Percentiles rank a stretch among this genome's conserved stretches.
phyloP scores from a whole-genome alignment of 2,329 filamentous ascomycete species.

The Penicillium sp. region DNA sequence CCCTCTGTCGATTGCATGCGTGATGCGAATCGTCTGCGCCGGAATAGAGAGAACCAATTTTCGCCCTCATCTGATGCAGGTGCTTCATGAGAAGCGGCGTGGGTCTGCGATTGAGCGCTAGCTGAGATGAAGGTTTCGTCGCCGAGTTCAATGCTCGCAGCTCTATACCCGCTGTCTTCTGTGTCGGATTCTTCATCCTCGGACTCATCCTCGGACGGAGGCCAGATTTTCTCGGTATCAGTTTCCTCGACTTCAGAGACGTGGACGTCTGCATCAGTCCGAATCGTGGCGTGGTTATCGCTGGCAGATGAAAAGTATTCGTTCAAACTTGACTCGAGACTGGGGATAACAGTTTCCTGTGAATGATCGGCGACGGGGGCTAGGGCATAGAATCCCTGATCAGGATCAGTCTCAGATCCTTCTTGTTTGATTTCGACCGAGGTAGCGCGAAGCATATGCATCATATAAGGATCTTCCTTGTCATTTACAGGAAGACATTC shows the following conservation, averaged over 20 bases:
- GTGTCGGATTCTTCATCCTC: slow-evolving; percentile 7
- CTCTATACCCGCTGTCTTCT: slow-evolving; percentile 24
- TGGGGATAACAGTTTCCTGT: too few relatives aligned
- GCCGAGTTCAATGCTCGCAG: slow-evolving; percentile 37
- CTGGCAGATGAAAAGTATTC: neutral
- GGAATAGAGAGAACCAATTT: slow-evolving; percentile 31
- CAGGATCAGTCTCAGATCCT: neutral
- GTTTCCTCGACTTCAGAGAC: too few relatives aligned
- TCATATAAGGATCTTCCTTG: neutral
- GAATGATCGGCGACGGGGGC: too few relatives aligned
- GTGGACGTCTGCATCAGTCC: neutral
- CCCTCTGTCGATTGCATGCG: slow-evolving; percentile 5
- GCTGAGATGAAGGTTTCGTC: slow-evolving; percentile 19
- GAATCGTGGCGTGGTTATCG: neutral
- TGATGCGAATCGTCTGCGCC: slow-evolving; percentile 11
- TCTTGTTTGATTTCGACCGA: slow-evolving; percentile 10
- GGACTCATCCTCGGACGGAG: neutral
- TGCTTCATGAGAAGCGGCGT: slow-evolving; percentile 1
- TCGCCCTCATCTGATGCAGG: slow-evolving; percentile 13
- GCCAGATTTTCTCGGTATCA: too few relatives aligned
- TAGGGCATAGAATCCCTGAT: too few relatives aligned
- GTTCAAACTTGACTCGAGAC: neutral
- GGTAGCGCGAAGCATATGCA: neutral
- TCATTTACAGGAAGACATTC: neutral
- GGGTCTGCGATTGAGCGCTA: neutral